Base-by-base conservation (phyloP, 306 rosid species). In the Corylus avellana region DNA sequence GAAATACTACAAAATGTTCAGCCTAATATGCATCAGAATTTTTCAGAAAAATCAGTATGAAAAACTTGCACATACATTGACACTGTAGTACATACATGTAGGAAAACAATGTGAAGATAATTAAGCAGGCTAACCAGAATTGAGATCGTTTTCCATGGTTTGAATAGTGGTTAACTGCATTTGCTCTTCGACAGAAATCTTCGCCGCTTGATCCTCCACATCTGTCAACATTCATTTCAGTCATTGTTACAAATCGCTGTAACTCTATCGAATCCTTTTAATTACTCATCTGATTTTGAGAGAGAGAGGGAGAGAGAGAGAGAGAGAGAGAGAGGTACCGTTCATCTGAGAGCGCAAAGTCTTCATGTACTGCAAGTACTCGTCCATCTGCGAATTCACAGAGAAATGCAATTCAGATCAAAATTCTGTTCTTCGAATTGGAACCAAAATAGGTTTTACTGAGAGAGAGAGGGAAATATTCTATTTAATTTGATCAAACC, bases 261-360 rank as follows among this genome's bases (percentile, higher is more conserved):
- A 56, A 57, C 54, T 50, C 39, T 8, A 25, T 35, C 69, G 4
- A 11, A 5, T n/a, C 64, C 17, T 47, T 32, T 1, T 0, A 56
- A 27, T 14, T 50, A 42, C 46, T 58, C 22, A 20, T 59, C 4
- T 48, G 29, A 67, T 44, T 75, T 67, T 37, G 75, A 80, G 55
- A 25, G 72, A 84, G 54, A 54, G 48, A 63, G 56, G 78, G 42
- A 64, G 68, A 54, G 48, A 63, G 56, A 80, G 42, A 64, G 75
- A 80, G 55, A 25, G 72, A 84, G 54, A 54, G 48, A 63, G 56
- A 80, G 42, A 64, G 68, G 76, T 72, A 90, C 98, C 98, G 81
- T 91, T 92, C 92, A 95, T 89, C 74, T 95, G 98, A 72, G 86
- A 85, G 76, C 97, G 98, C 87, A 95, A 74, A 55, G 92, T 85